These are phyloP conservation scores for Boletus sp. DNA, from an alignment of 1,284 basidiomycete genomes.

Conservation along the genomic window DNA sequence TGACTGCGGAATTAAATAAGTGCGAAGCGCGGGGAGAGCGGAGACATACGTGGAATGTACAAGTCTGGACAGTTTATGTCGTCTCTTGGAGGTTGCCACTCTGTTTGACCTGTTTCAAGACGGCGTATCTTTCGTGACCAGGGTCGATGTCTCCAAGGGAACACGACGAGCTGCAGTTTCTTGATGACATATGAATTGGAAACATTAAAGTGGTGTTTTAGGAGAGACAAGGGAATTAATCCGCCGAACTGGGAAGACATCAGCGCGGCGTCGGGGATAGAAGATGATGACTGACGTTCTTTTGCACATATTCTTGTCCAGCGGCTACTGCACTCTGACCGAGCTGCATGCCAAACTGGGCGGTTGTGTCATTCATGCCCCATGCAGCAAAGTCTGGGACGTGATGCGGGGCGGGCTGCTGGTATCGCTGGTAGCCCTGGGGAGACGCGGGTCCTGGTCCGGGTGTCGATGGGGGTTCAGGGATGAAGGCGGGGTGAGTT, in stretches of 20 bases:
- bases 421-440: constrained; percentile 72
- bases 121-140: constrained; percentile 70
- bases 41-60: constrained; percentile 86
- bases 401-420: constrained; percentile 36
- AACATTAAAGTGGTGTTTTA: constrained; percentile 97
- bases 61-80: constrained; percentile 97
- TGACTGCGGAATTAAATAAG: constrained; percentile 52
- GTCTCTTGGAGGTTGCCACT: constrained; percentile 88
- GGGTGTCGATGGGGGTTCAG: constrained; percentile 83
- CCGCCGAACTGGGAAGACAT: constrained; percentile 64
- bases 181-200: constrained; percentile 94
- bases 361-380: constrained; percentile 91
- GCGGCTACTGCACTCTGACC: constrained; percentile 90
- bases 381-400: constrained; percentile 65
- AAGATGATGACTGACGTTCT: constrained; percentile 64
- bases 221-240: constrained; percentile 69
- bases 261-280: neutral
- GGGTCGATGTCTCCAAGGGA: constrained; percentile 92
- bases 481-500: constrained; percentile 86
- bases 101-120: constrained; percentile 66
- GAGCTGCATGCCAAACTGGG: constrained; percentile 96
- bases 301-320: constrained; percentile 94
- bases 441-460: constrained; percentile 49
- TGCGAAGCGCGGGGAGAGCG: neutral
- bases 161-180: constrained; percentile 89